phyloP scores from a whole-genome alignment of 2,329 filamentous ascomycete species.

The Scopulariopsis brevicaulis region DNA sequence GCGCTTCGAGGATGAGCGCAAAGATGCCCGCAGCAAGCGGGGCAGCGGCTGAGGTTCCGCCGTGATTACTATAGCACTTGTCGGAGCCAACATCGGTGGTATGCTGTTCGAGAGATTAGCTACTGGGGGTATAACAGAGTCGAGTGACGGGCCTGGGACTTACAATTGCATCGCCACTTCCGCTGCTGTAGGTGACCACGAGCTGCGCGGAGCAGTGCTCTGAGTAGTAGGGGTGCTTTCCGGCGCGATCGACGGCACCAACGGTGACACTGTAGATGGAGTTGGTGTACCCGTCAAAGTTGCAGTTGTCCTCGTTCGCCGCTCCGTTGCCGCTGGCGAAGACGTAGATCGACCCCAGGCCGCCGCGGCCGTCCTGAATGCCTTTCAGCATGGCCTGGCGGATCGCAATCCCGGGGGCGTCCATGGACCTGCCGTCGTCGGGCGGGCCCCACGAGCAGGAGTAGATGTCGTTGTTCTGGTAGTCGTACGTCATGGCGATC shows the following conservation, averaged over 20 bases:
- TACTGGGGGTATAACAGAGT: not conserved
- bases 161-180: constrained; percentile 72
- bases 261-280: constrained; percentile 98
- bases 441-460: constrained; percentile 98
- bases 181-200: constrained; percentile 94
- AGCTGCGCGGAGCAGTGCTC: constrained; percentile 92
- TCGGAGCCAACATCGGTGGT: constrained; percentile 89
- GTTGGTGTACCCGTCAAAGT: constrained; percentile 98
- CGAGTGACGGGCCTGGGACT: constrained; percentile 14
- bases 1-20: constrained; percentile 72
- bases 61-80: constrained; percentile 70
- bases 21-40: constrained; percentile 88
- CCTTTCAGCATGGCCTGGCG: constrained; percentile 84
- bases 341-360: constrained; percentile 84
- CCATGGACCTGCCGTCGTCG: constrained; percentile 90
- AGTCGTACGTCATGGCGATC: constrained; percentile 82
- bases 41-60: constrained; percentile 90
- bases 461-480: constrained; percentile 88
- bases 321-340: constrained; percentile 96
- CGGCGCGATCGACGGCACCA: constrained; percentile 79
- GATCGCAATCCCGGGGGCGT: constrained; percentile 81
- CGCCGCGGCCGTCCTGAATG: constrained; percentile 73
- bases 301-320: constrained; percentile 82
- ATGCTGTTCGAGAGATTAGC: constrained; percentile 35
- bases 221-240: constrained; percentile 88